These are phyloP conservation scores for Penicillium frequentans DNA, from an alignment of 2,329 filamentous ascomycete species.

Conservation along the genomic window DNA sequence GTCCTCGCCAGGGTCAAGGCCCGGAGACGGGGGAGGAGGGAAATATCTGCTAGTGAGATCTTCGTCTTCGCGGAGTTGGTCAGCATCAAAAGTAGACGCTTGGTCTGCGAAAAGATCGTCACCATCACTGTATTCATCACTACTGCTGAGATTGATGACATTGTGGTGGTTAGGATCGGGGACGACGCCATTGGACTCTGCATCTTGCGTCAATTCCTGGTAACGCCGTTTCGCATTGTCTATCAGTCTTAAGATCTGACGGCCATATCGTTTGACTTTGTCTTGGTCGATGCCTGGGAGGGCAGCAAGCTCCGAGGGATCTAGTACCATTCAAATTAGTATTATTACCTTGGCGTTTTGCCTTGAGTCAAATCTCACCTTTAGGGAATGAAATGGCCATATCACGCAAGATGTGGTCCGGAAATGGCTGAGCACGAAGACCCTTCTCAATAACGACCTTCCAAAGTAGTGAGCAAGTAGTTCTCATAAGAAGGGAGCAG, in stretches of 20 bases:
- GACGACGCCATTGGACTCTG: constrained; percentile 50
- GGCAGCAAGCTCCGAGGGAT: constrained; percentile 37
- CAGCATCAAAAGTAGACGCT: constrained; percentile 23
- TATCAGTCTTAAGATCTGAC: constrained; percentile 44
- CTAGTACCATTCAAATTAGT: constrained; percentile 26
- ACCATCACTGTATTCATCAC: constrained; percentile 39
- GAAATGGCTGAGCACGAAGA: constrained; percentile 48
- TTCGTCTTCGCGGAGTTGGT: constrained; percentile 18
- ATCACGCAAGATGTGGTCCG: constrained; percentile 47
- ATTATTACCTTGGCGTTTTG: background rate
- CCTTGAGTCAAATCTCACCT: constrained; percentile 26
- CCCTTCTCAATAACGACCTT: constrained; percentile 45
- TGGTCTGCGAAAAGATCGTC: constrained; percentile 34
- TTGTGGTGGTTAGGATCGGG: constrained; percentile 48
- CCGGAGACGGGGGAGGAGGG: constrained; percentile 22
- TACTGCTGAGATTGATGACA: constrained; percentile 45
- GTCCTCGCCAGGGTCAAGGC: constrained; percentile 25
- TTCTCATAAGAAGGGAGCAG: background rate
- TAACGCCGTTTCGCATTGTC: constrained; percentile 42
- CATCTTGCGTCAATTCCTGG: constrained; percentile 45
- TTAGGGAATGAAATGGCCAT: constrained; percentile 50
- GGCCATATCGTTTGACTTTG: constrained; percentile 46
- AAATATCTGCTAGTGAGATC: constrained; percentile 38
- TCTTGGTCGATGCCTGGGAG: constrained; percentile 46
- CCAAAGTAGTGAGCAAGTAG: background rate